These are phyloP conservation scores for Scheffersomyces ergatensis DNA, from an alignment of 805 yeast species.

Conservation along the genomic window DNA sequence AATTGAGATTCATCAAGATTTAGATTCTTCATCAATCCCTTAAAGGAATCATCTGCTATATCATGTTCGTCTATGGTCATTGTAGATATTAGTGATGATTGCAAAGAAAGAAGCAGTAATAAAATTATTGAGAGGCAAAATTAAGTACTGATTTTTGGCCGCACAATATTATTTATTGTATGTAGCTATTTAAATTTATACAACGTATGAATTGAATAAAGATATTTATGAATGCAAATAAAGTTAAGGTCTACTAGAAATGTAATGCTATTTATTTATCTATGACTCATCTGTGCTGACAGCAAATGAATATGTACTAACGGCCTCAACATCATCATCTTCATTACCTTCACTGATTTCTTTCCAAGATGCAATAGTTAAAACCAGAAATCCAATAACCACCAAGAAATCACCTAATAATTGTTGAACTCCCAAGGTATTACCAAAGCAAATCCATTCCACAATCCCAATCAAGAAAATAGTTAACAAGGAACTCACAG, in stretches of 20 bases:
- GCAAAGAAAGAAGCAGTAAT: too few species aligned
- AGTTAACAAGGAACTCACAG: conserved; percentile 67
- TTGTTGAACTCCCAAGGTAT: conserved; percentile 53
- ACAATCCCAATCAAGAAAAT: conserved; percentile 76
- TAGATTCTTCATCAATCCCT: conserved; percentile 25
- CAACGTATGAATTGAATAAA: too few species aligned
- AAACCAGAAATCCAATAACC: conserved; percentile 62
- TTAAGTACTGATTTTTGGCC: too few species aligned
- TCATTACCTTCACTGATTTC: conserved; percentile 54
- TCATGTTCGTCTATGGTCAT: conserved; percentile 13
- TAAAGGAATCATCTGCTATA: conserved; percentile 15
- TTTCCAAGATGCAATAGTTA: conserved; percentile 65
- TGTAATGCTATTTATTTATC: neutral
- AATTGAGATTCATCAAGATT: conserved; percentile 23
- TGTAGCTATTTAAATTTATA: too few species aligned
- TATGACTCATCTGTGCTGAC: conserved; percentile 21
- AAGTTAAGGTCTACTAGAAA: too few species aligned
- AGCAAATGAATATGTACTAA: conserved; percentile 42
- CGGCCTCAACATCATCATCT: conserved; percentile 42
- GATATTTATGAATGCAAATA: too few species aligned
- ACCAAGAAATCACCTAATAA: conserved; percentile 69
- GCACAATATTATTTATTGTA: too few species aligned
- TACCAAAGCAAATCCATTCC: conserved; percentile 69
- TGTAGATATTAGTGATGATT: neutral
- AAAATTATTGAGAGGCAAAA: too few species aligned